Percentiles rank a stretch among this genome's conserved stretches.
These are phyloP conservation scores for Jimgerdemannia flammicorona DNA, from an alignment of 192 early-diverging fungal species.

Conservation along the genomic window DNA sequence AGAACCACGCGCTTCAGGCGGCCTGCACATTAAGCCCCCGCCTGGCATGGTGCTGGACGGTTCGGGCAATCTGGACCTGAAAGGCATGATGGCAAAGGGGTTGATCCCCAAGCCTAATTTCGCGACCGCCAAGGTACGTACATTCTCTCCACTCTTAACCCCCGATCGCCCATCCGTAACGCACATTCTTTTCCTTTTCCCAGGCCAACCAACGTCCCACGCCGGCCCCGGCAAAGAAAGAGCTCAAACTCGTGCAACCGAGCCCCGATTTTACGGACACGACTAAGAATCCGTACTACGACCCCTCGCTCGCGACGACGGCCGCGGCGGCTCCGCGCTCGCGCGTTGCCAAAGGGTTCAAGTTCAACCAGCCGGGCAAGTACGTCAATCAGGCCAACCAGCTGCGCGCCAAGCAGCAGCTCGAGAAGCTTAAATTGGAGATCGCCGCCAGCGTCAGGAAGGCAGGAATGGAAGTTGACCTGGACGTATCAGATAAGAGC, in stretches of 20 bases:
- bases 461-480: constrained; percentile 68
- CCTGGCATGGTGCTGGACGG: constrained; percentile 38
- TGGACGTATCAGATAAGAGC: constrained; percentile 66
- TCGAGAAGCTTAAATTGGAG: constrained; percentile 71
- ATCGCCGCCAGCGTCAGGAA: constrained; percentile 70
- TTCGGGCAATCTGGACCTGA: constrained; percentile 43
- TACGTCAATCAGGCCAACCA: constrained; percentile 81
- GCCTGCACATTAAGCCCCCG: constrained; percentile 28
- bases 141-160: constrained; percentile 8
- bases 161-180: background rate
- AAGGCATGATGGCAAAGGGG: constrained; percentile 38
- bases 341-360: constrained; percentile 49
- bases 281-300: constrained; percentile 86
- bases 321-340: constrained; percentile 28
- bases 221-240: constrained; percentile 37
- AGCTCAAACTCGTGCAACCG: constrained; percentile 47
- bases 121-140: constrained; percentile 33
- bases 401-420: constrained; percentile 66
- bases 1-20: constrained; percentile 29
- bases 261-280: constrained; percentile 59
- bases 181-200: background rate
- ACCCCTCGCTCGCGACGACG: constrained; percentile 55
- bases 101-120: constrained; percentile 52
- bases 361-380: constrained; percentile 81
- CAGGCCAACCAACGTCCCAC: constrained; percentile 59